phyloP scores from a whole-genome alignment of 805 yeast species.

The Clavispora vitiphila region DNA sequence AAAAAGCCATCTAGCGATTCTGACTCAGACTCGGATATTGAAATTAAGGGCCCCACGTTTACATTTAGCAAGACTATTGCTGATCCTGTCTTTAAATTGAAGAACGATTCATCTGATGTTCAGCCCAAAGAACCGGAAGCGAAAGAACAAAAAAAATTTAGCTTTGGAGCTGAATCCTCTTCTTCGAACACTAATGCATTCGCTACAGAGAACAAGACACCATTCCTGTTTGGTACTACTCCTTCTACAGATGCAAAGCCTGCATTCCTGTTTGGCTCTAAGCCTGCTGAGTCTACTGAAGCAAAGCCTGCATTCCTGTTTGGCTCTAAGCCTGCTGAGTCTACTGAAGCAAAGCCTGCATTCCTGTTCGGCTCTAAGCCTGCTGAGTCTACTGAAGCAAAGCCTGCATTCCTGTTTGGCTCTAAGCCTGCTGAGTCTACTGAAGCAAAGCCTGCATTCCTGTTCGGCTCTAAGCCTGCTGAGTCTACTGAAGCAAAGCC shows the following conservation, averaged over 20 bases:
- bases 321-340: constrained; percentile 18
- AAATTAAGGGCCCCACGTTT: constrained; percentile 72
- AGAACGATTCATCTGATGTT: neutral
- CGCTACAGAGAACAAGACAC: neutral
- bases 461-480: neutral
- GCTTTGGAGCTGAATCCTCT: neutral
- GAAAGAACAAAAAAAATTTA: neutral
- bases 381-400: neutral
- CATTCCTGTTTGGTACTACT: constrained; percentile 20
- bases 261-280: constrained; percentile 9
- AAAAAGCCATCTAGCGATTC: constrained; percentile 34
- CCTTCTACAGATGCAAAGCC: constrained; percentile 11
- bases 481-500: constrained; percentile 4
- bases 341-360: neutral
- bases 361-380: neutral
- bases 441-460: constrained; percentile 4
- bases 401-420: constrained; percentile 8
- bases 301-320: constrained; percentile 14
- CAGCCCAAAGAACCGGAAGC: neutral
- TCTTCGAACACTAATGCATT: neutral
- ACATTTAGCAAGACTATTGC: constrained; percentile 34
- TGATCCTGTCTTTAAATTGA: constrained; percentile 28
- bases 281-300: constrained; percentile 3
- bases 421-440: constrained; percentile 3
- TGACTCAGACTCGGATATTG: constrained; percentile 57